phyloP scores from a whole-genome alignment of 768 basidiomycete genomes.

The Panaeolus cyanescens region DNA sequence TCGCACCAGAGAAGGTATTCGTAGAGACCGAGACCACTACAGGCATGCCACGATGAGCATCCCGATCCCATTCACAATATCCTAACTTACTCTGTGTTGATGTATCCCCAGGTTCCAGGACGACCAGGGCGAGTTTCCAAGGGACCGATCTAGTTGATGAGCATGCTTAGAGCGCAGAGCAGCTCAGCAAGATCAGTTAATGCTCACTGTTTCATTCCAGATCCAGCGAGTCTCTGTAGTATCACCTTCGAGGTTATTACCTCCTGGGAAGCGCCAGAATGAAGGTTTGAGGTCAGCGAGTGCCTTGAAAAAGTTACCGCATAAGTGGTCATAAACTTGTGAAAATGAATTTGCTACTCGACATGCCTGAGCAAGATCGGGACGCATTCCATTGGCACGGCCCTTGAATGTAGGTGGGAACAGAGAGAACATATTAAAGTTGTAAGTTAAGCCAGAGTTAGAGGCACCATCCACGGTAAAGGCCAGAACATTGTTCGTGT shows the following conservation, averaged over 20 bases:
- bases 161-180: too few species aligned
- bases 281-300: neutral
- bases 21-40: neutral
- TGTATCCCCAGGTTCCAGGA: neutral
- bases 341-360: neutral
- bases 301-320: neutral
- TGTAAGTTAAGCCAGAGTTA: neutral
- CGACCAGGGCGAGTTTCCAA: neutral
- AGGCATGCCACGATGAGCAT: neutral
- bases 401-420: constrained; percentile 1
- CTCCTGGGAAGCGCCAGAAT: constrained; percentile 1
- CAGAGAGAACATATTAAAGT: neutral
- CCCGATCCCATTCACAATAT: neutral
- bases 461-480: neutral
- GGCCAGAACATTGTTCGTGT: neutral
- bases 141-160: neutral
- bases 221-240: neutral
- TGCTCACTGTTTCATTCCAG: neutral
- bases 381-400: neutral
- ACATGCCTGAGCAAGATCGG: neutral
- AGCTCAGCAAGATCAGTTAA: too few species aligned
- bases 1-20: neutral
- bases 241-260: neutral
- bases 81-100: neutral
- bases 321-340: neutral